Evolutionary conservation across 257 asterid species (phyloP).

Genomic region (Rubia yunnanensis): DNA sequence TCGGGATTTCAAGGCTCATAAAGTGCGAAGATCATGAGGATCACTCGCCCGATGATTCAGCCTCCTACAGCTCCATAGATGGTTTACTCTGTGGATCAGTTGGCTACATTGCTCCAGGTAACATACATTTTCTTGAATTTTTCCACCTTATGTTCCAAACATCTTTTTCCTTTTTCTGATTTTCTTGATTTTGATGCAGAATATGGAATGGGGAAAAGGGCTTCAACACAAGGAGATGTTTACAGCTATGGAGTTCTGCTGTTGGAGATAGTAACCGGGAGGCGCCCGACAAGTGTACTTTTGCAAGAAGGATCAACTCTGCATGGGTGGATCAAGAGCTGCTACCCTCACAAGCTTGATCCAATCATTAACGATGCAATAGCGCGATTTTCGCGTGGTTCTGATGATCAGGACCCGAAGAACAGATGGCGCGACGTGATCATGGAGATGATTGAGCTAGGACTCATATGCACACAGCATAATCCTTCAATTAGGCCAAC

Average conservation of each 20-base stretch:
- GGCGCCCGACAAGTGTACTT: constrained; percentile 41
- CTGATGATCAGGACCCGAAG: constrained; percentile 23
- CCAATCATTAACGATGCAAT: constrained; percentile 28
- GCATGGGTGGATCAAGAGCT: constrained; percentile 29
- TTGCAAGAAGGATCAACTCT: constrained; percentile 32
- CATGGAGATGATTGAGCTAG: constrained; percentile 38
- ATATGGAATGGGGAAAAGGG: constrained; percentile 40
- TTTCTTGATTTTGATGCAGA: constrained; percentile 21
- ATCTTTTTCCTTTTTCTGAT: constrained; percentile 4
- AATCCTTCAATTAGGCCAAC: constrained; percentile 39
- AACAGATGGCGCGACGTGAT: constrained; percentile 46
- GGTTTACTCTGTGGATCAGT: constrained; percentile 35
- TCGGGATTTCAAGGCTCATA: constrained; percentile 44
- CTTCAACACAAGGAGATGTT: constrained; percentile 46
- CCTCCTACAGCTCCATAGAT: constrained; percentile 21
- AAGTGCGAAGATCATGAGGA: constrained; percentile 27
- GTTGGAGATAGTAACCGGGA: constrained; percentile 48
- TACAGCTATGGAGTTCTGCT: constrained; percentile 49
- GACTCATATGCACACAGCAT: constrained; percentile 40
- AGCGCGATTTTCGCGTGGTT: constrained; percentile 16
- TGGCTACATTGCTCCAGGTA: constrained; percentile 61
- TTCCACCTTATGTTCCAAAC: not conserved
- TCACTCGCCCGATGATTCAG: not conserved
- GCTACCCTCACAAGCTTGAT: constrained; percentile 28
- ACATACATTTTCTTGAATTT: not conserved